Conservation (phyloP, 306 rosid genomes). For the Castanospermum australe region DNA sequence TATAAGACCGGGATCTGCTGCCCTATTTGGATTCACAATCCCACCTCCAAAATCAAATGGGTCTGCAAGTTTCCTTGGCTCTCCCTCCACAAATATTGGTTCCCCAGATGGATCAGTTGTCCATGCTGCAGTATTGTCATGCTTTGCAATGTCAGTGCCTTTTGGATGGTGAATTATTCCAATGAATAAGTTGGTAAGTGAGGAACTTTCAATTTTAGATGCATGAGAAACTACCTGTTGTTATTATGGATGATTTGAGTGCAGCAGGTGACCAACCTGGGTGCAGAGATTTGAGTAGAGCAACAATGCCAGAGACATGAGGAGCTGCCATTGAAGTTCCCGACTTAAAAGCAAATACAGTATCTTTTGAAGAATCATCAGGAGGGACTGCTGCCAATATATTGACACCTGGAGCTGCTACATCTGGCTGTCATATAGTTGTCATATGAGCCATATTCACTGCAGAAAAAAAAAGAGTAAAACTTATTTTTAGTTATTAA, state of each 20-base stretch:
- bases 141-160: neutral
- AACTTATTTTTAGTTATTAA: too few species aligned
- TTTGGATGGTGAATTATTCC: neutral
- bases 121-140: constrained; percentile 41
- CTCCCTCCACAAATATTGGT: constrained; percentile 46
- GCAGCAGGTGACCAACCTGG: constrained; percentile 59
- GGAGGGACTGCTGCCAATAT: constrained; percentile 27
- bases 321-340: constrained; percentile 70
- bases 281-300: constrained; percentile 48
- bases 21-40: constrained; percentile 38
- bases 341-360: constrained; percentile 25
- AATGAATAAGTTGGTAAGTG: neutral
- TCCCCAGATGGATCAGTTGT: constrained; percentile 44
- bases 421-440: constrained; percentile 45
- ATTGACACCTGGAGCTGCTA: constrained; percentile 57
- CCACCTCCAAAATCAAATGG: constrained; percentile 55
- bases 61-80: constrained; percentile 39
- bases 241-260: constrained; percentile 50
- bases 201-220: neutral
- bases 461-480: too few species aligned
- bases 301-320: constrained; percentile 53
- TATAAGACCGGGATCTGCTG: constrained; percentile 50
- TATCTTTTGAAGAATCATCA: neutral
- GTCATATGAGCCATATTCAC: neutral
- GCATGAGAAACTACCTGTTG: constrained; percentile 39